Evolutionary conservation across 75 land plant genomes (phyloP).

Genomic region (Sequoiadendron giganteum): DNA sequence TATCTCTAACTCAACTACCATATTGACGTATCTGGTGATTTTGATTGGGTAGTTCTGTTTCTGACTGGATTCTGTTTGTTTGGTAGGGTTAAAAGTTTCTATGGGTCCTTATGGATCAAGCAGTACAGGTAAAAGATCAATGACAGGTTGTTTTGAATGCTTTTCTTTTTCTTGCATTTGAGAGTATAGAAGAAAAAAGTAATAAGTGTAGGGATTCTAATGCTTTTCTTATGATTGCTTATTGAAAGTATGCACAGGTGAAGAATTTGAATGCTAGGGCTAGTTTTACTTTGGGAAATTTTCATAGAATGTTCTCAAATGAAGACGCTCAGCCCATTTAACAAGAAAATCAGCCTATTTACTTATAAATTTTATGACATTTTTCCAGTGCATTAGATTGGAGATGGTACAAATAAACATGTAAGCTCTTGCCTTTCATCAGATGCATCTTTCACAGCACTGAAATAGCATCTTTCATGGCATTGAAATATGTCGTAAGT

Average conservation of each 20-base stretch:
- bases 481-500: background rate
- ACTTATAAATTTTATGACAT: background rate
- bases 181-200: background rate
- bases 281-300: background rate
- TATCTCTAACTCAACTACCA: too few species aligned
- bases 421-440: background rate
- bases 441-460: background rate
- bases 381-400: background rate
- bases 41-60: too few species aligned
- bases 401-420: background rate
- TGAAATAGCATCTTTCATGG: background rate
- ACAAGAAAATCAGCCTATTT: background rate
- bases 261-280: background rate
- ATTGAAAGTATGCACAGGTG: background rate
- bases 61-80: too few species aligned
- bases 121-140: background rate
- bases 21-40: too few species aligned
- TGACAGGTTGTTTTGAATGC: background rate
- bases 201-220: background rate
- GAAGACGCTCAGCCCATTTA: background rate
- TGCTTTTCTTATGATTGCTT: background rate
- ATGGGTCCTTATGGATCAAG: too few species aligned
- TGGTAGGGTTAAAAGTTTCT: too few species aligned
- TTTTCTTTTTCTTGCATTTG: background rate
- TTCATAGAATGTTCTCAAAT: background rate